Percentiles rank a stretch among this genome's conserved stretches.
Evolutionary conservation across 768 basidiomycete species (phyloP).

Genomic region (Albatrellus ellisii): DNA sequence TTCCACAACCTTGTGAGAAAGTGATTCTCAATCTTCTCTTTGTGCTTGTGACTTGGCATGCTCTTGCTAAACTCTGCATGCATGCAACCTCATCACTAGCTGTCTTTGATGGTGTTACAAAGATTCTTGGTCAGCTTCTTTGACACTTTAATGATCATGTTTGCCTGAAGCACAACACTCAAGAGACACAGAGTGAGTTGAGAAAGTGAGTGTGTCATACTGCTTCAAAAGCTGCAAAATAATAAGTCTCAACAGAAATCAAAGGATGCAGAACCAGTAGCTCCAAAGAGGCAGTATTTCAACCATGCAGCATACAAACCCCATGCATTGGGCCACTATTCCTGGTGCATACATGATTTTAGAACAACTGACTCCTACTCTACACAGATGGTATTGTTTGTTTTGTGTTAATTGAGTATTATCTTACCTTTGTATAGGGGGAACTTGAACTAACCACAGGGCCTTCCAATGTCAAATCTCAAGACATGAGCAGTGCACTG

Average conservation of each 20-base stretch:
- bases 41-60: conserved; percentile 24
- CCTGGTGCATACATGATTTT: background rate
- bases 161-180: conserved; percentile 17
- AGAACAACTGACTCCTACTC: background rate
- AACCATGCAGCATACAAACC: background rate
- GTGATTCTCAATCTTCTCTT: conserved; percentile 23
- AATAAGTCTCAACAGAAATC: background rate
- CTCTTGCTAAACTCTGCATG: conserved; percentile 26
- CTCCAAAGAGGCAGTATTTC: background rate
- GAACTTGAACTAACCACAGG: conserved; percentile 21
- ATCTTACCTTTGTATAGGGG: conserved; percentile 15
- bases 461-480: conserved; percentile 13
- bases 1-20: conserved; percentile 12
- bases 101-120: conserved; percentile 16
- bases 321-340: background rate
- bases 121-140: conserved; percentile 18
- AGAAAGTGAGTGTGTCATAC: conserved; percentile 11
- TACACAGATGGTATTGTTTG: conserved; percentile 16
- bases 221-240: background rate
- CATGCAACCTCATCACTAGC: conserved; percentile 24
- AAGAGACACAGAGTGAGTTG: conserved; percentile 26
- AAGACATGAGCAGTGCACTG: conserved; percentile 14
- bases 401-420: background rate
- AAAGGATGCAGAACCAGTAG: background rate
- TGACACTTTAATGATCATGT: conserved; percentile 21